Base-by-base conservation (phyloP, 2,329 filamentous ascomycete genomes). In the Diaporthe velutina region DNA sequence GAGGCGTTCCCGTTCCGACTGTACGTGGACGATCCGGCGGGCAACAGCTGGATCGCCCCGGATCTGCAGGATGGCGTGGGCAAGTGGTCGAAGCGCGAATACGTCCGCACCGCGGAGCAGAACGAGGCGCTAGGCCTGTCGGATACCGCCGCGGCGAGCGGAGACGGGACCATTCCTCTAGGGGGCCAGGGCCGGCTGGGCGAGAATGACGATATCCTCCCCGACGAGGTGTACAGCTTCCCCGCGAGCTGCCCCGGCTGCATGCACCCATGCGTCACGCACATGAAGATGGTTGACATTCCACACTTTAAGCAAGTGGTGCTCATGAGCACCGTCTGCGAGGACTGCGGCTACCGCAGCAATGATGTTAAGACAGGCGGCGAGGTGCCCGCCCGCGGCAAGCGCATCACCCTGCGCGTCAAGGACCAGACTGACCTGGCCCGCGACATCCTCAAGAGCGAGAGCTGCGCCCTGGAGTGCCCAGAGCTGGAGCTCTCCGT, bases 251-350 rank as follows among this genome's bases (percentile, higher is more conserved):
- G 97, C 83, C 97, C 97, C 0, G 96, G 95, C 76, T 99, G 97
- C 87, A 92, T 93, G 81, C 94, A 94, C 84, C 86, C 91, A 6
- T 98, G 96, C 85, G 92, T 92, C 5, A 98, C 97, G 13, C 96
- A 98, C 84, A 98, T 98, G 95, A 98, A 98, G 88, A 98, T 98
- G 93, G 95, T 98, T 74, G 95, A 98, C 80, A 98, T 99, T 77
- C 97, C 97, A 0, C 94, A 98, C 85, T 99, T 99, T 87, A 98
- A 98, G 86, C 95, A 98, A 82, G 97, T 99, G 4, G 93, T 98
- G 54, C 89, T 99, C 79, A 98, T 98, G 94, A 96, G 93, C 79
- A 98, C 96, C 2, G 93, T 95, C 38, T 99, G 97, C 85, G 93
- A 96, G 38, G 89, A 93, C 83, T 99, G 97, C 82, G 96, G 96